Percentiles rank a stretch among this genome's conserved stretches.
phyloP scores from a whole-genome alignment of 1,284 basidiomycete species.

The Spongispora temasekensis region DNA sequence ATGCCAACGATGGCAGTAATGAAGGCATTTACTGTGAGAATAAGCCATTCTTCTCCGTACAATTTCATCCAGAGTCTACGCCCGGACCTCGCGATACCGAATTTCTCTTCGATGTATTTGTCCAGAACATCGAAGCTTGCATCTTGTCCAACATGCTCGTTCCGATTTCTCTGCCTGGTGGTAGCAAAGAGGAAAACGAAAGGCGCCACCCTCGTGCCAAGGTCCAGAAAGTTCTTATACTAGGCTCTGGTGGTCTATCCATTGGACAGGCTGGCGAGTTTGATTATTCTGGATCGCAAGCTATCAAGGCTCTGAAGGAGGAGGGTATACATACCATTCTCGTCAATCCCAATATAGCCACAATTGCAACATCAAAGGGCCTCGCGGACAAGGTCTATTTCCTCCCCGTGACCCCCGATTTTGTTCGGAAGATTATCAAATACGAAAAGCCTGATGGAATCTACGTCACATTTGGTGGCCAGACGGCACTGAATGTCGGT shows the following conservation, averaged over 20 bases:
- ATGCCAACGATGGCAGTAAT: constrained; percentile 97
- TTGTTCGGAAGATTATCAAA: constrained; percentile 96
- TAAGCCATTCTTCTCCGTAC: constrained; percentile 98
- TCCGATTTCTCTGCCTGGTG: constrained; percentile 88
- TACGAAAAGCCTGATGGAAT: constrained; percentile 99
- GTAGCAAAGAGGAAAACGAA: constrained; percentile 83
- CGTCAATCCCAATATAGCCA: constrained; percentile 99
- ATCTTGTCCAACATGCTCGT: constrained; percentile 66
- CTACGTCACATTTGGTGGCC: constrained; percentile 98
- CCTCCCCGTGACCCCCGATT: constrained; percentile 96
- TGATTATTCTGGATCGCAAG: constrained; percentile 98
- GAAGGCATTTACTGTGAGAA: constrained; percentile 95
- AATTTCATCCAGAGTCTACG: constrained; percentile 98
- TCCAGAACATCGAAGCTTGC: constrained; percentile 83
- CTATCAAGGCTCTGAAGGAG: constrained; percentile 98
- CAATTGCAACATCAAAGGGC: constrained; percentile 96
- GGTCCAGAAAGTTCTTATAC: constrained; percentile 93
- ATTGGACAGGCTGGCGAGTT: constrained; percentile 99
- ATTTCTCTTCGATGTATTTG: constrained; percentile 98
- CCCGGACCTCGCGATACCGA: constrained; percentile 99
- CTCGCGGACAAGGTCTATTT: constrained; percentile 99
- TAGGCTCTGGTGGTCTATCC: constrained; percentile 96
- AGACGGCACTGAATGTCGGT: constrained; percentile 96
- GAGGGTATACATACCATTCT: constrained; percentile 99
- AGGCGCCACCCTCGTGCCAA: constrained; percentile 72